phyloP scores from a whole-genome alignment of 2,329 filamentous ascomycete species.

The Xylaria sp. region DNA sequence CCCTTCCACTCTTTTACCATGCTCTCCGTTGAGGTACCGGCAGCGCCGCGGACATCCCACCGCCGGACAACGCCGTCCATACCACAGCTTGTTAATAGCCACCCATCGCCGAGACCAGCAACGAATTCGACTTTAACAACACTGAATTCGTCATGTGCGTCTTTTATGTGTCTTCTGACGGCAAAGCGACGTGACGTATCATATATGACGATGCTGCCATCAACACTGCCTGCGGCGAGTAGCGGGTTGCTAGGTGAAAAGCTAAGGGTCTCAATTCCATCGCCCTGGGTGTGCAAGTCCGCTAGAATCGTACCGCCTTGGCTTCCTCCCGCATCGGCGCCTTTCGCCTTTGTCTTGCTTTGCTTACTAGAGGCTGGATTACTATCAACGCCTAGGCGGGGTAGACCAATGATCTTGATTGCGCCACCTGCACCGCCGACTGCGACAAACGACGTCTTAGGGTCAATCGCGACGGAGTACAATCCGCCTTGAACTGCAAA shows the following conservation, averaged over 20 bases:
- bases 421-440: constrained; percentile 89
- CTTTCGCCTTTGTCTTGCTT: constrained; percentile 52
- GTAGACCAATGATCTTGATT: constrained; percentile 86
- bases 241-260: constrained; percentile 64
- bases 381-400: constrained; percentile 61
- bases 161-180: constrained; percentile 81
- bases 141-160: constrained; percentile 86
- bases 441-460: constrained; percentile 80
- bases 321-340: constrained; percentile 53
- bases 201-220: constrained; percentile 84
- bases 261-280: constrained; percentile 79
- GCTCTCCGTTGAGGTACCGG: constrained; percentile 66
- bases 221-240: constrained; percentile 73
- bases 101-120: constrained; percentile 61
- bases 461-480: constrained; percentile 86
- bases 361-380: constrained; percentile 44
- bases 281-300: constrained; percentile 79
- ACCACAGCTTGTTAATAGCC: constrained; percentile 85
- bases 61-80: constrained; percentile 91
- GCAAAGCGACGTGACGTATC: constrained; percentile 88
- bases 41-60: constrained; percentile 78
- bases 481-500: constrained; percentile 93
- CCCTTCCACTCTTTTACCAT: constrained; percentile 92
- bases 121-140: constrained; percentile 96
- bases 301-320: constrained; percentile 76